Evolutionary conservation across 495 filamentous ascomycete species (phyloP), one percentile per base, ranked within the genome.

Genomic region (Daldinia concentrica): DNA sequence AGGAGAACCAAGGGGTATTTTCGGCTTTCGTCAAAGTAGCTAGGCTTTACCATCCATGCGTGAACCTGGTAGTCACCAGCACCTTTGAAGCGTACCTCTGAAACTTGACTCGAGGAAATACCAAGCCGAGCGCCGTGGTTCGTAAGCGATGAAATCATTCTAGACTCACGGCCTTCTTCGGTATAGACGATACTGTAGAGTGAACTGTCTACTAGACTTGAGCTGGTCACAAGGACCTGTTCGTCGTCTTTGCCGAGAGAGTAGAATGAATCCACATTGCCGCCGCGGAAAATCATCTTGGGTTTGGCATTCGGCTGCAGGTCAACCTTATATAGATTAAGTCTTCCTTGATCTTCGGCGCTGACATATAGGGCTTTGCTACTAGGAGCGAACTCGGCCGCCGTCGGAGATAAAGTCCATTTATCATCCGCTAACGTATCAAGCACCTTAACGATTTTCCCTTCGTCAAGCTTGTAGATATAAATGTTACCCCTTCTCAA

Each of bases 21-120:
- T 22, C 72, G 73, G 15, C 4, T 62, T 29, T 76, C 68, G 36
- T 75, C 75, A 65, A 79, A 80, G 58, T 67, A 12, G 12, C 66
- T 43, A 45, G 78, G 78, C 37, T 58, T 66, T 17, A 79, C 55
- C 41, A 80, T 58, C 78, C 78, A 80, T 24, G 75, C 74, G 3
- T 80, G 77, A 8, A 77, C 66, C 8, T 34, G 57, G 56, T 59
- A 63, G 22, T 73, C 58, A 12, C 61, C 65, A 3, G 34, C 65
- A 1, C 78, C 74, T 61, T 76, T 61, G 32, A 71, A 76, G 57
- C 75, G 77, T 52, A 77, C 48, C 37, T 79, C 74, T 9, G 73
- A 74, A 1, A 77, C 56, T 62, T 78, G 75, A 19, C 51, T 64
- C 6, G 56, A 54, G 7, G 75, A 76, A 19, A 80, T 58, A 3